A percentile compares a stretch with the other conserved stretches of the same genome.
phyloP scores from a whole-genome alignment of 768 basidiomycete species.

The Pisolithus tinctorius region DNA sequence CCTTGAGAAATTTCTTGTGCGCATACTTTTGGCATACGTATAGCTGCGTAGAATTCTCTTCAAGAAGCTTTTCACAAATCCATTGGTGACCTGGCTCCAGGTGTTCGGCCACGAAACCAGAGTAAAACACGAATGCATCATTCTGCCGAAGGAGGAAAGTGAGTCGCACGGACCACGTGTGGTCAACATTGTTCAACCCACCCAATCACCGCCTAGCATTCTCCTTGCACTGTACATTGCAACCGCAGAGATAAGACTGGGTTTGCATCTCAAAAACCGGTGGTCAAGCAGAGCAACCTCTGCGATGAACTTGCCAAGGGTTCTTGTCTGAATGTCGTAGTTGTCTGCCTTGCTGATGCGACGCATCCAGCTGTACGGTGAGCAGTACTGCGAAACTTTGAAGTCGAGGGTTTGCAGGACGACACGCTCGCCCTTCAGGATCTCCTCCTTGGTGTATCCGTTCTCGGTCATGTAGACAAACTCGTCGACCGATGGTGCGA shows the following conservation, averaged over 20 bases:
- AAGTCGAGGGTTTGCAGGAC: slow-evolving; percentile 94
- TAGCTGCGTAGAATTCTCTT: slow-evolving; percentile 71
- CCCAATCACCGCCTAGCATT: slow-evolving; percentile 97
- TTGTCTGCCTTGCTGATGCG: slow-evolving; percentile 98
- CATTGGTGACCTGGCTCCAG: slow-evolving; percentile 73
- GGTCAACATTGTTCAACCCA: slow-evolving; percentile 39
- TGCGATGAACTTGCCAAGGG: slow-evolving; percentile 94
- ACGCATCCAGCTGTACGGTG: slow-evolving; percentile 98
- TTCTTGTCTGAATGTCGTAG: slow-evolving; percentile 96
- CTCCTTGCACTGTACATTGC: slow-evolving; percentile 94
- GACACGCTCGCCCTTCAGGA: slow-evolving; percentile 96
- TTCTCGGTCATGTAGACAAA: slow-evolving; percentile 98
- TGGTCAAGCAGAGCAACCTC: slow-evolving; percentile 93
- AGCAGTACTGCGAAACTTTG: slow-evolving; percentile 94
- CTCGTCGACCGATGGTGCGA: slow-evolving; percentile 95
- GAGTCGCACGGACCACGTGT: slow-evolving; percentile 27
- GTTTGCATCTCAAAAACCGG: slow-evolving; percentile 89
- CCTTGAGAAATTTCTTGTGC: slow-evolving; percentile 96
- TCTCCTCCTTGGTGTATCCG: slow-evolving; percentile 90
- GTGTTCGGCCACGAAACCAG: slow-evolving; percentile 85
- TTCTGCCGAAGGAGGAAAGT: slow-evolving; percentile 46
- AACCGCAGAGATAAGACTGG: slow-evolving; percentile 88
- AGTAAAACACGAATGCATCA: slow-evolving; percentile 88
- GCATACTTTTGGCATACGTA: slow-evolving; percentile 96
- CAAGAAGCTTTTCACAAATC: slow-evolving; percentile 77